Evolutionary conservation across 108 stramenopile genomes (phyloP).

Genomic region (Licmophora abbreviata): DNA sequence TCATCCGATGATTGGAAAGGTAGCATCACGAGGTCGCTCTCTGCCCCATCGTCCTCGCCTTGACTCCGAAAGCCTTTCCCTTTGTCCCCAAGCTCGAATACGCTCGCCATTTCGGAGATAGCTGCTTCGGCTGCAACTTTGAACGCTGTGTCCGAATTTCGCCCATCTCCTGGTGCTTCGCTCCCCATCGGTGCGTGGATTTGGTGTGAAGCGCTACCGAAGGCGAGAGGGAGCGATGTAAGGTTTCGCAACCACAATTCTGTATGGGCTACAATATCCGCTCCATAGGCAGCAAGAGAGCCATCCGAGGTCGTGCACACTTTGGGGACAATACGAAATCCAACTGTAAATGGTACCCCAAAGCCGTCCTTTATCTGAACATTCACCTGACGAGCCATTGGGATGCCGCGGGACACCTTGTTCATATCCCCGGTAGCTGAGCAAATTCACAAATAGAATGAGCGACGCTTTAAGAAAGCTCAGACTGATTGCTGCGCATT

Average conservation of each 20-base stretch:
- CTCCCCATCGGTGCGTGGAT: conserved; percentile 1
- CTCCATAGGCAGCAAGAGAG: conserved; percentile 14
- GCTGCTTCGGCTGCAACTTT: conserved; percentile 58
- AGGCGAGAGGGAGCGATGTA: conserved; percentile 43
- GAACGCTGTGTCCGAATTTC: conserved; percentile 13
- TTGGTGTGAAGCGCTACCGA: conserved; percentile 47
- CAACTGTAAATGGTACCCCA: conserved; percentile 41
- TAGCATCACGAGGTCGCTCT: conserved; percentile 31
- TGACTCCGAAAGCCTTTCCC: conserved; percentile 27
- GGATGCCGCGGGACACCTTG: too few species aligned
- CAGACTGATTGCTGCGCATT: too few species aligned
- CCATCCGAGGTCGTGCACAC: background rate
- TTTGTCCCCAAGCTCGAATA: conserved; percentile 57
- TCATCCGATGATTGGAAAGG: conserved; percentile 30
- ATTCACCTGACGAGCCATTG: conserved; percentile 22
- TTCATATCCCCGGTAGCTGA: too few species aligned
- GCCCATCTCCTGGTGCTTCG: background rate
- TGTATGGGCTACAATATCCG: conserved; percentile 50
- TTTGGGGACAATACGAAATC: conserved; percentile 44
- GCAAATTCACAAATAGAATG: too few species aligned
- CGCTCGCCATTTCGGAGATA: conserved; percentile 51
- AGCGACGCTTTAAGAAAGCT: background rate
- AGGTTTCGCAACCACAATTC: conserved; percentile 63
- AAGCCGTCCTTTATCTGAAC: conserved; percentile 32
- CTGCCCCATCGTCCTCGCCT: conserved; percentile 15